These are phyloP conservation scores for Daldinia vernicosa DNA, from an alignment of 495 filamentous ascomycete species.

Conservation along the genomic window DNA sequence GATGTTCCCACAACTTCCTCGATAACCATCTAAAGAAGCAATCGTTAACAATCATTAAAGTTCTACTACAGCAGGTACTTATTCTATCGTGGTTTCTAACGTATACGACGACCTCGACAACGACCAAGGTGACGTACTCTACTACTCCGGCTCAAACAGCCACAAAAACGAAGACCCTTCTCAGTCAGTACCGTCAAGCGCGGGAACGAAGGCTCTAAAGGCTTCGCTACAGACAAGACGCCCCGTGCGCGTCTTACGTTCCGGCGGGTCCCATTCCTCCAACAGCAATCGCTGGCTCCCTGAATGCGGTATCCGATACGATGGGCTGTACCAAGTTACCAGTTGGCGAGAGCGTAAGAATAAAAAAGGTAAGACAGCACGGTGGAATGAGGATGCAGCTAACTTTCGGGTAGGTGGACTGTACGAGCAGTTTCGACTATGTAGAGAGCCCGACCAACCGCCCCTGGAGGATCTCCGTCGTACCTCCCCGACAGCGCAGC, in stretches of 20 bases:
- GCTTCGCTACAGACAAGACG: slow-evolving; percentile 34
- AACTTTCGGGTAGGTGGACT: neutral
- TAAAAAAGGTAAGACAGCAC: slow-evolving; percentile 20
- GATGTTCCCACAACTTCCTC: neutral
- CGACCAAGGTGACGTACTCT: slow-evolving; percentile 55
- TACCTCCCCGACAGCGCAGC: slow-evolving; percentile 37
- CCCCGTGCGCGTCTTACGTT: slow-evolving; percentile 60
- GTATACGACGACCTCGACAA: slow-evolving; percentile 55
- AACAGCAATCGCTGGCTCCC: slow-evolving; percentile 46
- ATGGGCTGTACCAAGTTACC: slow-evolving; percentile 60
- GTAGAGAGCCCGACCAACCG: slow-evolving; percentile 46
- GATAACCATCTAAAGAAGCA: neutral
- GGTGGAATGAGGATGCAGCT: neutral
- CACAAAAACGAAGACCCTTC: slow-evolving; percentile 40
- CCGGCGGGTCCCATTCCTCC: slow-evolving; percentile 22
- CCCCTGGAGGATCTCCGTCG: slow-evolving; percentile 34
- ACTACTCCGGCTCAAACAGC: slow-evolving; percentile 58
- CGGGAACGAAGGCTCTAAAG: slow-evolving; percentile 50
- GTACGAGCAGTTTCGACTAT: slow-evolving; percentile 57
- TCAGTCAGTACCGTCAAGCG: slow-evolving; percentile 29
- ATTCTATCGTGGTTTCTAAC: slow-evolving; percentile 55
- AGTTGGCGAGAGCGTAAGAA: slow-evolving; percentile 11
- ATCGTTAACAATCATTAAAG: neutral
- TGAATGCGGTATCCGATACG: slow-evolving; percentile 58
- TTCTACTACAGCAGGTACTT: slow-evolving; percentile 48